These are phyloP conservation scores for Aegilops longissima DNA, from an alignment of 176 grass and related monocot species.

Conservation along the genomic window DNA sequence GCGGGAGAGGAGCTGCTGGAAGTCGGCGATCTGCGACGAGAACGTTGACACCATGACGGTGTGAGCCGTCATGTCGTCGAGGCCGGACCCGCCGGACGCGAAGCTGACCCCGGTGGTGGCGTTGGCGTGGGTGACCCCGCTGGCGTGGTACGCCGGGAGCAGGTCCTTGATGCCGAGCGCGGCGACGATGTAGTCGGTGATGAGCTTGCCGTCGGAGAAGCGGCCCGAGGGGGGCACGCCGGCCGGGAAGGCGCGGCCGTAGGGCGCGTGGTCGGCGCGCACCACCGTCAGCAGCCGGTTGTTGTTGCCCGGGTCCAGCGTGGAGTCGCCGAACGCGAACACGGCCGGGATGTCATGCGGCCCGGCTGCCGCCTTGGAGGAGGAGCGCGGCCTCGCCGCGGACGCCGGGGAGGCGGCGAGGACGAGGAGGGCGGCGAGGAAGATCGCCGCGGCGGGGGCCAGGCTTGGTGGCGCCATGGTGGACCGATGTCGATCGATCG, in stretches of 20 bases:
- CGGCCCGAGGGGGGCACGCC: conserved; percentile 46
- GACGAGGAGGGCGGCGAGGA: conserved; percentile 25
- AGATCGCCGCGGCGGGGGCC: conserved; percentile 12
- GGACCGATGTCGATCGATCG: background rate
- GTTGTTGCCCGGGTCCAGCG: conserved; percentile 85
- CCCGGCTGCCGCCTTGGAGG: background rate
- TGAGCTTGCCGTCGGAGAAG: conserved; percentile 68
- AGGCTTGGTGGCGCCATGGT: conserved; percentile 18
- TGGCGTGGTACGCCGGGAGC: conserved; percentile 44
- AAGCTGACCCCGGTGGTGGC: conserved; percentile 58
- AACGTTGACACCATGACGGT: conserved; percentile 36
- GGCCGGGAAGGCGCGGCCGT: conserved; percentile 58
- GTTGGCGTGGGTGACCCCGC: conserved; percentile 21
- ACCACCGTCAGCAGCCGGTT: conserved; percentile 46
- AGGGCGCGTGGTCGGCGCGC: conserved; percentile 64
- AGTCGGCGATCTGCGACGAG: conserved; percentile 44
- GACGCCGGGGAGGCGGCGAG: background rate
- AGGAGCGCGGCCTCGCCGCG: background rate
- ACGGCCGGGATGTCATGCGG: conserved; percentile 44
- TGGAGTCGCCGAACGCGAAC: conserved; percentile 81
- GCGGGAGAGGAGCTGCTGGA: conserved; percentile 28
- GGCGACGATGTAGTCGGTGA: conserved; percentile 62
- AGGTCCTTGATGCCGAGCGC: conserved; percentile 56
- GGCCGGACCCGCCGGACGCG: conserved; percentile 64
- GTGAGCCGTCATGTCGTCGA: conserved; percentile 58